Percentiles rank a stretch among this genome's conserved stretches.
Evolutionary conservation across 2,329 filamentous ascomycete species (phyloP).

Genomic region (Sarocladiaceae sp.): DNA sequence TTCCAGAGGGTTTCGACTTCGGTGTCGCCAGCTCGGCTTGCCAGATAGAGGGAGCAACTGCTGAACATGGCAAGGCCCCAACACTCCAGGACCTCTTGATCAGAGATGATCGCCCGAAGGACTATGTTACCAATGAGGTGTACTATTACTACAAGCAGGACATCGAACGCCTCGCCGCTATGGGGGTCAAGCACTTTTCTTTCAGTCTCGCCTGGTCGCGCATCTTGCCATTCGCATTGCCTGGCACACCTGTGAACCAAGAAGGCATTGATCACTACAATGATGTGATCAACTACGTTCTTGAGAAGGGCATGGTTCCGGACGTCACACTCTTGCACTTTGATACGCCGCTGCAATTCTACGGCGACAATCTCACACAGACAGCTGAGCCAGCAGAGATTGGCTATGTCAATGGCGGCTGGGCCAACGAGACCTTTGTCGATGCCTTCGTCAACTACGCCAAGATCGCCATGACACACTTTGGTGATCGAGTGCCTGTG

Average conservation of each 20-base stretch:
- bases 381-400: slow-evolving; percentile 22
- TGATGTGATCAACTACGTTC: slow-evolving; percentile 45
- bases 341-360: slow-evolving; percentile 42
- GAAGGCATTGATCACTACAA: slow-evolving; percentile 49
- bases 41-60: slow-evolving; percentile 42
- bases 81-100: slow-evolving; percentile 38
- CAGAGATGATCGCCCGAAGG: slow-evolving; percentile 19
- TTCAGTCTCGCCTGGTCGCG: slow-evolving; percentile 50
- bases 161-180: slow-evolving; percentile 45
- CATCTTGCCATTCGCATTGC: slow-evolving; percentile 46
- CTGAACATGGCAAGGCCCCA: slow-evolving; percentile 38
- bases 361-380: slow-evolving; percentile 25
- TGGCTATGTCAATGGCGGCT: slow-evolving; percentile 37
- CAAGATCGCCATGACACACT: slow-evolving; percentile 46
- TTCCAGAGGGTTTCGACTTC: slow-evolving; percentile 42
- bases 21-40: slow-evolving; percentile 45
- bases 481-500: slow-evolving; percentile 44
- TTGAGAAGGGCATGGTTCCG: slow-evolving; percentile 46
- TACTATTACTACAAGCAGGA: slow-evolving; percentile 55
- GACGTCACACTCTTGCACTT: slow-evolving; percentile 45
- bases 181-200: slow-evolving; percentile 47
- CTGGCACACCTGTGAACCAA: slow-evolving; percentile 46
- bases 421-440: slow-evolving; percentile 41
- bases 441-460: slow-evolving; percentile 51
- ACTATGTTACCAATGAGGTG: slow-evolving; percentile 41